phyloP scores from a whole-genome alignment of 176 grass and related monocot species.

The Cenchrus fungigraminus region DNA sequence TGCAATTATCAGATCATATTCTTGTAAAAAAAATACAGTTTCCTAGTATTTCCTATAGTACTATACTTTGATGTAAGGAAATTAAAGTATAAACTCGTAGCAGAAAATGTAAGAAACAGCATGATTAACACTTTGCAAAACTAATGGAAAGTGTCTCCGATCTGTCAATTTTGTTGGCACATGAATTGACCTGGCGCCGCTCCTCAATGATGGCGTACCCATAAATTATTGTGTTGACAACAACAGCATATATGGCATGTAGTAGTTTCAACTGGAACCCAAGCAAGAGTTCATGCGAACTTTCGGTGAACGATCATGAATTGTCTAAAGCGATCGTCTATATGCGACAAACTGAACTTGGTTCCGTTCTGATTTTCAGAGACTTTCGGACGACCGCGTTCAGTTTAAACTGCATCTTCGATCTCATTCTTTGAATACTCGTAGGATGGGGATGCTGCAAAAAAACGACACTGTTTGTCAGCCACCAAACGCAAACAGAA shows the following conservation, averaged over 20 bases:
- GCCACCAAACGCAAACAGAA: too few species aligned
- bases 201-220: neutral
- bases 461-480: neutral
- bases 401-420: neutral
- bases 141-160: neutral
- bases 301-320: neutral
- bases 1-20: neutral
- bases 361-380: neutral
- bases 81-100: neutral
- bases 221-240: slow-evolving; percentile 31
- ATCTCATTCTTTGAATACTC: neutral
- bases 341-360: neutral
- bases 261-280: neutral
- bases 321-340: neutral
- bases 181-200: neutral
- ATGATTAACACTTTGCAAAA: neutral
- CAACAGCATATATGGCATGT: neutral
- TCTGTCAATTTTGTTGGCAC: slow-evolving; percentile 29
- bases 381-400: neutral
- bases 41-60: neutral
- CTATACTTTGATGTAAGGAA: neutral
- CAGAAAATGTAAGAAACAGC: neutral
- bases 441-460: neutral
- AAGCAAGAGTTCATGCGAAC: neutral
- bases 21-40: neutral